Percentiles rank a stretch among this genome's conserved stretches.
phyloP scores from a whole-genome alignment of 768 basidiomycete species.

The Holtermannia corniformis region DNA sequence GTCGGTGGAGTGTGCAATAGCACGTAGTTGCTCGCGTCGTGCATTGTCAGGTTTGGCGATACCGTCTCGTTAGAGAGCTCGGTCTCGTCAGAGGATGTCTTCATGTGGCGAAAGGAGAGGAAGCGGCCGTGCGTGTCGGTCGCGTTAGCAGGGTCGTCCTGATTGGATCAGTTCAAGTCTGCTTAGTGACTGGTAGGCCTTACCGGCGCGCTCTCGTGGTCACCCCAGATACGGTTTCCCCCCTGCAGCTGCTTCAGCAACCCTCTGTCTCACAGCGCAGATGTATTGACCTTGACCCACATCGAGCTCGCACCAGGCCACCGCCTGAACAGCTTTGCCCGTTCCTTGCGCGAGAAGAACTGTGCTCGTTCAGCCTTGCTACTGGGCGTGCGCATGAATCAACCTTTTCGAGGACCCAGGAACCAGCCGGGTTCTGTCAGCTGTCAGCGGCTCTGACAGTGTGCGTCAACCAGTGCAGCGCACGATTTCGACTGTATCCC shows the following conservation, averaged over 20 bases:
- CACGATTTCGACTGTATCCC: slow-evolving; percentile 54
- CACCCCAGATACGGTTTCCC: slow-evolving; percentile 46
- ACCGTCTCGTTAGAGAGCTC: slow-evolving; percentile 26
- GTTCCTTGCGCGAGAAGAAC: slow-evolving; percentile 83
- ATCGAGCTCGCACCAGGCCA: slow-evolving; percentile 92
- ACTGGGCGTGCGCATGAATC: background rate
- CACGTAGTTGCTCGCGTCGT: slow-evolving; percentile 60
- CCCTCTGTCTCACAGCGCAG: too few species aligned
- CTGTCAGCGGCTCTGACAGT: slow-evolving; percentile 6
- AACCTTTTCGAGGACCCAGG: slow-evolving; percentile 44
- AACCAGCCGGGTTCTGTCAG: slow-evolving; percentile 31
- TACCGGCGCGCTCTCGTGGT: slow-evolving; percentile 21
- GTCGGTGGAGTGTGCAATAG: slow-evolving; percentile 42
- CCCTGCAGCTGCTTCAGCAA: slow-evolving; percentile 48
- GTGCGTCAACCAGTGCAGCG: slow-evolving; percentile 57
- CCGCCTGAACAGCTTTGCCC: slow-evolving; percentile 78
- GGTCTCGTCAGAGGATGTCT: slow-evolving; percentile 11
- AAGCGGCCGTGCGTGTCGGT: slow-evolving; percentile 64
- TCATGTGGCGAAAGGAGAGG: slow-evolving; percentile 59
- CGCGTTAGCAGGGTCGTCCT: slow-evolving; percentile 63
- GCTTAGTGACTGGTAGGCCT: too few species aligned
- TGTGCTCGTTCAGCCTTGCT: slow-evolving; percentile 52
- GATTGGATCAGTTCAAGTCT: slow-evolving; percentile 47
- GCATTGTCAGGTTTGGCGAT: slow-evolving; percentile 42
- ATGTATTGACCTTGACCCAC: slow-evolving; percentile 80